Base-by-base conservation (phyloP, 345 rosid species). In the Triadica sebifera region DNA sequence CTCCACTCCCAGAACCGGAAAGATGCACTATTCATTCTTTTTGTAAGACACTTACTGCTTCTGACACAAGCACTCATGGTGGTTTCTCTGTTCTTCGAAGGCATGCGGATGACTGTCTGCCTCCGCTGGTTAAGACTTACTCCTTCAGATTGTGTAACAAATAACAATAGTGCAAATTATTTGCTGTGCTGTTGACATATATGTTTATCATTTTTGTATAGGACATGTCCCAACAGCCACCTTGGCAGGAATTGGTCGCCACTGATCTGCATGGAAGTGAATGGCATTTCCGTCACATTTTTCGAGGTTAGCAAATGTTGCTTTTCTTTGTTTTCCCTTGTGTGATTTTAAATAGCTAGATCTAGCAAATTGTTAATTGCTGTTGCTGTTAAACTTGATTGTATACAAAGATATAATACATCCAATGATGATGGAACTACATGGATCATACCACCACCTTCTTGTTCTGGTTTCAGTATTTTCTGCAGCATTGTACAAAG, bases 151-250 rank as follows among this genome's bases (percentile, higher is more conserved):
- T 45, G 63, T 60, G 61, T 49, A 49, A 55, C 24, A 53, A n/a
- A 57, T 49, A 49, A 55, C 24, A 53, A n/a, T 17, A 51, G 11
- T 65, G 22, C 47, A 52, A 55, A 55, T 25, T 11, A 13, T 38
- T 38, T 58, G 13, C 13, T 71, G 61, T 70, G 53, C 56, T 74
- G 63, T 64, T 59, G n/a, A 50, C 72, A 25, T 70, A 37, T 61
- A 50, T 12, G 15, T 50, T 12, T 0, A 29, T 8, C 50, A 13
- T 60, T 71, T 60, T 76, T 71, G 65, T 73, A 47, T 80, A 96
- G 99, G 99, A 93, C 78, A 95, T 95, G 99, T 87, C 96, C 68
- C 98, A 93, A 84, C 99, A 91, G 84, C 98, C 98, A 57, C 99
- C 99, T 34, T 95, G 98, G 94, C 99, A 95, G 82, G 98, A 95